Base-by-base conservation (phyloP, 2,329 filamentous ascomycete species). In the Pseudocercospora fijiensis region DNA sequence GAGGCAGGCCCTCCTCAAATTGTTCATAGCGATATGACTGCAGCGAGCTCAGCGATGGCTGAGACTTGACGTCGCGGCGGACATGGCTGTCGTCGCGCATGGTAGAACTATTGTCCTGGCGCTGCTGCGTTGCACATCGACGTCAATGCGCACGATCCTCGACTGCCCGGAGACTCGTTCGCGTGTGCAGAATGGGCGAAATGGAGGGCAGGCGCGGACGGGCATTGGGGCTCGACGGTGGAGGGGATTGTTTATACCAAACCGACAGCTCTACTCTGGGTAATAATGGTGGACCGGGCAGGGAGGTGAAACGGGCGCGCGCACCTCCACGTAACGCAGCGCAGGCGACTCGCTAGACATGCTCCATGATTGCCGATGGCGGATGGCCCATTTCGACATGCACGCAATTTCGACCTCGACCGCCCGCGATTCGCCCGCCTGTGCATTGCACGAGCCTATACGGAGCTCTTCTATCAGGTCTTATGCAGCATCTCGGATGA, bases 21-120 rank as follows among this genome's bases (percentile, higher is more conserved):
- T 65, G 45, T 52, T 65, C 63, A 56, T 65, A 65, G 30, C 63
- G 59, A 47, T 49, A 33, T 24, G 57, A 28, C 43, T 59, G 51
- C 57, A 59, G 26, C 26, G 57, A 59, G 10, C 26, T 33, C 26
- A 33, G 16, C n/a, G 57, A 58, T 11, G 43, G 6, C 41, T 58
- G 57, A 45, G 57, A 18, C 41, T 47, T 30, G 37, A 53, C 26
- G 22, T 26, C 26, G 22, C 49, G 49, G 49, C 49, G 22, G 49
- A 26, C 24, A 49, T 26, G 37, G n/a, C n/a, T 43, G 11, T 59
- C 43, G 57, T 30, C 16, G 43, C 27, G 57, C 57, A 53, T 53
- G 20, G 26, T 53, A n/a, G 16, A 18, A 11, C 41, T 47, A n/a
- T 53, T 9, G 8, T 26, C 28, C 22, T 28, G 13, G 49, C 11